Percentiles rank a stretch among this genome's conserved stretches.
These are phyloP conservation scores for Tylopilus plumbeoviolaceoides DNA, from an alignment of 768 basidiomycete genomes.

Conservation along the genomic window DNA sequence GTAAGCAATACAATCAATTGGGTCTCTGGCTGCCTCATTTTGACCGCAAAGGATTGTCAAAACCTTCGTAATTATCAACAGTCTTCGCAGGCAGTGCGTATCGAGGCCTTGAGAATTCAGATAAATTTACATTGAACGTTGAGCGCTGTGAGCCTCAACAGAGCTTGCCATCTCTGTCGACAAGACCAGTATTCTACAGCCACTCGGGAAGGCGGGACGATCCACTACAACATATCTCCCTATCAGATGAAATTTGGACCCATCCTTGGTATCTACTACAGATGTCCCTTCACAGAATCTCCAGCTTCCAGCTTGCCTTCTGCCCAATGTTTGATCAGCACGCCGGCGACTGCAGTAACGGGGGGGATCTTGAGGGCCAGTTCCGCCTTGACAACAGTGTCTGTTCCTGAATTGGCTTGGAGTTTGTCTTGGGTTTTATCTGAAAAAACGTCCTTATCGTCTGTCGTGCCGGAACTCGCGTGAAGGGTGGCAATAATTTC, in stretches of 20 bases:
- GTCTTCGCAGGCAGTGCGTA: too few relatives aligned
- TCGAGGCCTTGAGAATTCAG: too few relatives aligned
- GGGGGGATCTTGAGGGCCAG: slow-evolving; percentile 75
- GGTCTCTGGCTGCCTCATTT: too few relatives aligned
- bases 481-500: slow-evolving; percentile 62
- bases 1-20: not conserved
- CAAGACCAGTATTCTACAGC: too few relatives aligned
- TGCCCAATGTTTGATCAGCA: slow-evolving; percentile 79
- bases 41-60: not conserved
- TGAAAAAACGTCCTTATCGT: slow-evolving; percentile 19
- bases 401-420: slow-evolving; percentile 14
- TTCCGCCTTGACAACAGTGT: slow-evolving; percentile 30
- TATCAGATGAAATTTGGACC: too few relatives aligned
- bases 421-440: slow-evolving; percentile 21
- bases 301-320: slow-evolving; percentile 49
- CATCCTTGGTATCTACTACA: slow-evolving; percentile 29
- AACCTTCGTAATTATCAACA: not conserved
- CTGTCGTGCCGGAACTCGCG: slow-evolving; percentile 26
- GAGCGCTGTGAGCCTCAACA: too few relatives aligned
- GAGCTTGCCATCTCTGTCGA: too few relatives aligned
- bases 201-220: too few relatives aligned
- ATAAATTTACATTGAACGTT: too few relatives aligned
- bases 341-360: slow-evolving; percentile 75
- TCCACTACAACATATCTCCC: too few relatives aligned
- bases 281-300: slow-evolving; percentile 39